Evolutionary conservation across 2,329 filamentous ascomycete species (phyloP), one percentile per base, ranked within the genome.

Genomic region (Cladophialophora bantiana): DNA sequence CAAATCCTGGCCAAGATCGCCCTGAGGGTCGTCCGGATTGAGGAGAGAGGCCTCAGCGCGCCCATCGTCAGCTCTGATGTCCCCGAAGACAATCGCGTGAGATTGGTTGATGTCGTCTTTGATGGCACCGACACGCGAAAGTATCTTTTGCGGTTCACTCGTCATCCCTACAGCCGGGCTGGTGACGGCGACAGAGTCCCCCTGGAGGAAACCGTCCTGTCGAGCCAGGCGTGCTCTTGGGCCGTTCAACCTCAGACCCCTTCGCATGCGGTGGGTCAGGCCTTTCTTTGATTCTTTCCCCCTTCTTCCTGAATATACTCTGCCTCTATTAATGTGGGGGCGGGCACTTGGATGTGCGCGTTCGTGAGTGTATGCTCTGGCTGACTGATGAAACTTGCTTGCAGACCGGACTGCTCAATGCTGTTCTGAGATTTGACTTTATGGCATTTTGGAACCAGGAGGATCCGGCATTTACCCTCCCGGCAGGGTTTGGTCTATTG

Each of bases 51-150:
- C 7, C 42, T 68, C 31, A 13, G n/a, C 6, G 48, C 59, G 3
- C 64, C 64, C 10, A 64, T 68, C 18, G 50, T 56, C 7, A 59
- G 55, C 48, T 54, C 59, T 31, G 68, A 70, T 40, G 55, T 70
- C 4, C 68, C 68, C 20, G 57, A 61, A n/a, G 13, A n/a, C 40
- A 57, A 52, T 18, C 66, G 68, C 15, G 53, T 70, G 18, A 52
- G 55, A 42, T 32, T 70, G 7, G 13, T 53, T 13, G 42, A 60
- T 20, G 7, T 70, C 6, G 36, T 50, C 9, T 45, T 60, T 31
- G 55, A 60, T 32, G 4, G 7, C 18, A 12, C 18, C 12, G 18
- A 20, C 9, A 31, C 10, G 4, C 52, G 45, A 13, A 40, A 20
- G 12, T 65, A 65, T 38, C 45, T 54, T n/a, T 4, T 70, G 9